Base-by-base conservation (phyloP, 2,329 filamentous ascomycete genomes). In the Neophaeococcomyces aloes region DNA sequence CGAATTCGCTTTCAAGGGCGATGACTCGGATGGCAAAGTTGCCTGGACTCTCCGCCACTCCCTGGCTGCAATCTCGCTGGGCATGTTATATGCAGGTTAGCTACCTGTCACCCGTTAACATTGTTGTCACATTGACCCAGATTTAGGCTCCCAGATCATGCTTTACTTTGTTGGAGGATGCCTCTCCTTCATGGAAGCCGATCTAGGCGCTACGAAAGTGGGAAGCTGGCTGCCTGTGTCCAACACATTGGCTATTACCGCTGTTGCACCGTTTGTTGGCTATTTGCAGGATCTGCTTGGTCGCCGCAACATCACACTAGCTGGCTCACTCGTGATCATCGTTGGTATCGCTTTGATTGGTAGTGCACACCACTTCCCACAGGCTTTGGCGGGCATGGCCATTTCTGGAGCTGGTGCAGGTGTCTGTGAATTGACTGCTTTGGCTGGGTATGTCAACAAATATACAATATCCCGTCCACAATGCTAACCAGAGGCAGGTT, bases 101-200 rank as follows among this genome's bases (percentile, higher is more conserved):
- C 27, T 27, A 5, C 23, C 10, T 27, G 10, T 27, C 10, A 27
- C 23, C 5, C 23, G 10, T 27, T n/a, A n/a, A n/a, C n/a, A n/a
- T n/a, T n/a, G n/a, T n/a, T n/a, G n/a, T 27, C 5, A 27, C 10
- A 27, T 10, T 27, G 23, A 27, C 33, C 29, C 11, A 43, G 47
- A 15, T 29, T 14, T 25, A 36, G 48, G 48, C 18, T 51, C 48
- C 7, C 48, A 51, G 29, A 51, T 51, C 18, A 43, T 44, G n/a
- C 47, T 51, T 10, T 51, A 51, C 29, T 51, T 51, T 30, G 48
- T 49, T 10, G 48, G 48, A 6, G 48, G 46, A 5, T 49, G 43
- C 29, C 42, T 51, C 15, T 13, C 31, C 10, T 51, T 49, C 41
- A 51, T 51, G 30, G 34, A 44, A 8, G 40, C 32, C 11, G 48